Evolutionary conservation across 495 filamentous ascomycete species (phyloP).

Genomic region (Aspergillus sparsus): DNA sequence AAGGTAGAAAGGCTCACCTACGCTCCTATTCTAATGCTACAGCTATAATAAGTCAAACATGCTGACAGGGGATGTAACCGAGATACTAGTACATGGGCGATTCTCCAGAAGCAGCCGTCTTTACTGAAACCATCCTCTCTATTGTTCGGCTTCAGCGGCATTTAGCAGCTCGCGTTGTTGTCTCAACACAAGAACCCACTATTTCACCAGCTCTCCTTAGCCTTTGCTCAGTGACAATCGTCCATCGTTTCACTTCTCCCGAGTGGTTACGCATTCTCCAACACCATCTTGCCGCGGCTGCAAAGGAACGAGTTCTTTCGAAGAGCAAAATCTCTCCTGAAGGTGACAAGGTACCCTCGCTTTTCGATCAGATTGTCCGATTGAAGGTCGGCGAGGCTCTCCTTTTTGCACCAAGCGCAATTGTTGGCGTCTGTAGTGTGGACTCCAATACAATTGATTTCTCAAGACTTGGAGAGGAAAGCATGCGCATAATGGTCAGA

Average conservation of each 20-base stretch:
- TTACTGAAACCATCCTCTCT: conserved; percentile 7
- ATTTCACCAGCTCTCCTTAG: conserved; percentile 68
- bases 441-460: conserved; percentile 9
- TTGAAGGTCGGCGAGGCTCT: conserved; percentile 62
- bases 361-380: conserved; percentile 50
- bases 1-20: conserved; percentile 40
- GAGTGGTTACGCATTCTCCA: conserved; percentile 64
- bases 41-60: not conserved
- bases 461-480: conserved; percentile 9
- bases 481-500: conserved; percentile 20
- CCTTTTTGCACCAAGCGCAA: conserved; percentile 61
- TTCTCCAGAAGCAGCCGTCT: not conserved
- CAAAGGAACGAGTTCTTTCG: not conserved
- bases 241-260: conserved; percentile 73
- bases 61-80: not conserved
- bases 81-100: conserved; percentile 4
- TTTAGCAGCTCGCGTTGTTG: conserved; percentile 61
- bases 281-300: conserved; percentile 59
- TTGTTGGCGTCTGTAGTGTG: conserved; percentile 22
- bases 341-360: not conserved
- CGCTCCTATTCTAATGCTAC: not conserved
- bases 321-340: conserved; percentile 5
- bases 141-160: not conserved
- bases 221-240: conserved; percentile 70
- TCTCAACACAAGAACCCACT: conserved; percentile 80